Evolutionary conservation across 2,329 filamentous ascomycete genomes (phyloP).

Genomic region (Fusarium chaquense): DNA sequence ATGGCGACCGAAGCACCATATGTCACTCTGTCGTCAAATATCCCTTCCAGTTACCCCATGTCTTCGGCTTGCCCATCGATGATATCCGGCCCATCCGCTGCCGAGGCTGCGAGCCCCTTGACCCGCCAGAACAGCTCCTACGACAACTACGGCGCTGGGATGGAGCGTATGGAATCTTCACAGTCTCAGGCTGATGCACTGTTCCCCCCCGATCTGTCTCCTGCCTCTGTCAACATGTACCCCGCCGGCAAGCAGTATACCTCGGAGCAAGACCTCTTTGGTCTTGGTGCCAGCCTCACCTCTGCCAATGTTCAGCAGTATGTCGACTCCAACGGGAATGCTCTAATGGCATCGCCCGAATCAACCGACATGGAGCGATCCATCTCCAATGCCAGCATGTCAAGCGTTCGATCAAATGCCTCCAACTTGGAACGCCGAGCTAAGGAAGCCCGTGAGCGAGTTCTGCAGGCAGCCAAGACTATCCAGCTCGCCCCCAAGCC

Average conservation of each 20-base stretch:
- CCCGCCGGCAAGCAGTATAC: conserved; percentile 49
- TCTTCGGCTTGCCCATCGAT: conserved; percentile 59
- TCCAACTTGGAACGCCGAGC: conserved; percentile 60
- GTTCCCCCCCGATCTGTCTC: conserved; percentile 32
- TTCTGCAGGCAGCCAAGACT: conserved; percentile 57
- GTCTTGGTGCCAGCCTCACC: conserved; percentile 55
- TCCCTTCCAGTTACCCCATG: conserved; percentile 46
- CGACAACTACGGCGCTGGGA: conserved; percentile 50
- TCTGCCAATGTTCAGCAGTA: conserved; percentile 47
- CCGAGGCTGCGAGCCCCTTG: conserved; percentile 56
- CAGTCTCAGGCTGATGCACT: conserved; percentile 52
- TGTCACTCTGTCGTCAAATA: conserved; percentile 29
- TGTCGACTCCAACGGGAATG: conserved; percentile 47
- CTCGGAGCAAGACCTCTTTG: conserved; percentile 52
- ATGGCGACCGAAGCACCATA: conserved; percentile 37
- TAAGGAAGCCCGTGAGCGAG: conserved; percentile 61
- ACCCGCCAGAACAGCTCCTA: conserved; percentile 59
- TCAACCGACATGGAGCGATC: conserved; percentile 62
- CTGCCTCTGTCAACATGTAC: conserved; percentile 32
- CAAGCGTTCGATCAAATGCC: conserved; percentile 59
- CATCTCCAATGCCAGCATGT: conserved; percentile 57
- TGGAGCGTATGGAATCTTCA: conserved; percentile 55
- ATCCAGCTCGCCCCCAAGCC: conserved; percentile 62
- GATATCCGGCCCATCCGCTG: conserved; percentile 56
- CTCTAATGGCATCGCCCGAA: conserved; percentile 45